Evolutionary conservation across 1,284 basidiomycete genomes (phyloP).

Genomic region (Ceratobasidium papillatum): DNA sequence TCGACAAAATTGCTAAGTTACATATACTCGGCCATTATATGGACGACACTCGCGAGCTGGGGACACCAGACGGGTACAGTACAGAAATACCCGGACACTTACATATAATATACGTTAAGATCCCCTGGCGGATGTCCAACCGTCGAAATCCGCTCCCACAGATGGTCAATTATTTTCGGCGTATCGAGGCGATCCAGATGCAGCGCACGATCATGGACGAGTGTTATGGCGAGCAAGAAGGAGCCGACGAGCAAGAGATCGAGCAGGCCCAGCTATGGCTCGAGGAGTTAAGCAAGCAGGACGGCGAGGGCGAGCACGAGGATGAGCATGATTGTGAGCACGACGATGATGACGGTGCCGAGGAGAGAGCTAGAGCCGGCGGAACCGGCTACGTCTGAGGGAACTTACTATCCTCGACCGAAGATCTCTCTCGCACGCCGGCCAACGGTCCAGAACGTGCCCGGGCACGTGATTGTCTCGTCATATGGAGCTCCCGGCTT

Average conservation of each 20-base stretch:
- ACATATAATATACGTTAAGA: constrained; percentile 14
- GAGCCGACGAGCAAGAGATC: not conserved
- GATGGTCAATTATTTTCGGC: constrained; percentile 9
- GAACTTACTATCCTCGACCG: constrained; percentile 12
- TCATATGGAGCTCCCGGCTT: constrained; percentile 19
- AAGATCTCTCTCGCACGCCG: constrained; percentile 11
- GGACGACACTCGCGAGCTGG: not conserved
- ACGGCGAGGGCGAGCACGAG: not conserved
- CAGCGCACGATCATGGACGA: not conserved
- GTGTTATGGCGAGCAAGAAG: constrained; percentile 12
- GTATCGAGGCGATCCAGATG: constrained; percentile 13
- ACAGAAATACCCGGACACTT: constrained; percentile 28
- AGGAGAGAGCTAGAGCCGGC: not conserved
- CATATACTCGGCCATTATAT: constrained; percentile 21
- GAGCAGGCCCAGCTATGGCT: not conserved
- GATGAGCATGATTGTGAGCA: not conserved
- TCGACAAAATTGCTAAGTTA: not conserved
- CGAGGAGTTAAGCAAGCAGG: too few species aligned
- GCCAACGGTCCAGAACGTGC: not conserved
- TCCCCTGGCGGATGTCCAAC: constrained; percentile 1
- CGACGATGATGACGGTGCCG: not conserved
- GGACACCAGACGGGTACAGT: constrained; percentile 24
- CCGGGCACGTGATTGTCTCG: not conserved
- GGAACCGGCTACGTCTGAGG: not conserved
- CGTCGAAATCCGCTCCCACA: constrained; percentile 1